Conservation (phyloP, 345 rosid species). For the Hevea brasiliensis region DNA sequence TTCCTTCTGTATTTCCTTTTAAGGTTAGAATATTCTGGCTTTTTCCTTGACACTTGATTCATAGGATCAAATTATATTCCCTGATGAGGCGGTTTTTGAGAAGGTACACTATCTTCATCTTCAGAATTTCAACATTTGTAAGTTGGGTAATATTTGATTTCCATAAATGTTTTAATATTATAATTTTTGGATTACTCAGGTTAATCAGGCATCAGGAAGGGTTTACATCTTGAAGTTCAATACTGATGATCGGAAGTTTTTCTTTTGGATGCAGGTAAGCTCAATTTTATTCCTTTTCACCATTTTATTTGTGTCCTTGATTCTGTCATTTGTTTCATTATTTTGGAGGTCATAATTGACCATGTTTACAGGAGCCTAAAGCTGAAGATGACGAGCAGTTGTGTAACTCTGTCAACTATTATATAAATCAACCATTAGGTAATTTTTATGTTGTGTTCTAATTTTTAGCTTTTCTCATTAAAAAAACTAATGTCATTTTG, state of each 20-base stretch:
- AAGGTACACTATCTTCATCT: constrained; percentile 48
- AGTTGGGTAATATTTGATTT: background rate
- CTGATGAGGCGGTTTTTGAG: constrained; percentile 92
- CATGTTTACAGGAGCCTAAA: constrained; percentile 63
- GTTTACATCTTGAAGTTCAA: constrained; percentile 86
- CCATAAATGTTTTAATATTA: constrained; percentile 1
- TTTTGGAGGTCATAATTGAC: constrained; percentile 3
- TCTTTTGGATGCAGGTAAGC: constrained; percentile 93
- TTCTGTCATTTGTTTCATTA: background rate
- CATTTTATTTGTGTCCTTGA: background rate
- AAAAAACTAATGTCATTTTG: background rate
- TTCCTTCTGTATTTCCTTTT: background rate
- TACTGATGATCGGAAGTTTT: constrained; percentile 80
- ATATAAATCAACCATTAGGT: constrained; percentile 81
- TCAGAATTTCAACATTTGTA: background rate
- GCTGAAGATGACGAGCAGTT: constrained; percentile 67
- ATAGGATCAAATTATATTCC: constrained; percentile 92
- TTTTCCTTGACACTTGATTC: constrained; percentile 54
- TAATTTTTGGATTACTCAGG: constrained; percentile 44
- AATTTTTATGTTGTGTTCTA: constrained; percentile 5
- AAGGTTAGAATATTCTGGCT: background rate
- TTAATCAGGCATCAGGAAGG: constrained; percentile 84
- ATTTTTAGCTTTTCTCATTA: background rate
- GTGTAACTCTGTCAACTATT: constrained; percentile 66
- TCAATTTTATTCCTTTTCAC: constrained; percentile 6